Conservation (phyloP, 179 eudicot genomes). For the Silene coronaria region DNA sequence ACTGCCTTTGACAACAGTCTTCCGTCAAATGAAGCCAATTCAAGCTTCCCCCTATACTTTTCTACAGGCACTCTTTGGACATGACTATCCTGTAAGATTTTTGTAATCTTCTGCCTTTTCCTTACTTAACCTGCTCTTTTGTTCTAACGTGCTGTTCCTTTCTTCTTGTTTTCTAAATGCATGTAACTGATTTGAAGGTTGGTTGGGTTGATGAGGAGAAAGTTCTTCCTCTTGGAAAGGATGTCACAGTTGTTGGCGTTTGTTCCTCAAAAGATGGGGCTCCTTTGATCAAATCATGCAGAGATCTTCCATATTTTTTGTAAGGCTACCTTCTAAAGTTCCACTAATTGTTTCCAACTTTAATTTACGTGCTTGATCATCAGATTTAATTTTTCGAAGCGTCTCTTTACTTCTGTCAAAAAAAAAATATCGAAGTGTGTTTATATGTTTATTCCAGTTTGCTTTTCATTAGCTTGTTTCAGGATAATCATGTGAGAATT, state of each 20-base stretch:
- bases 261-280: constrained; percentile 53
- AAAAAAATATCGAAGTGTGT: too few relatives aligned
- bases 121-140: neutral
- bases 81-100: constrained; percentile 74
- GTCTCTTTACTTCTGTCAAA: too few relatives aligned
- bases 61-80: constrained; percentile 79
- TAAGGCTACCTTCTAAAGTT: constrained; percentile 31
- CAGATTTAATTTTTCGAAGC: constrained; percentile 11
- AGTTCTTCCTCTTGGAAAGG: constrained; percentile 85
- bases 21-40: constrained; percentile 74
- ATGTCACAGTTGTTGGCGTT: constrained; percentile 81
- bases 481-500: neutral
- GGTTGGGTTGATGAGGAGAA: constrained; percentile 84
- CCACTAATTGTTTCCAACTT: neutral
- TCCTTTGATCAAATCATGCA: constrained; percentile 64
- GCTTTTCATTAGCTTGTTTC: constrained; percentile 8
- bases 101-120: neutral
- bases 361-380: neutral
- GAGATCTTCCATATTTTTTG: constrained; percentile 79
- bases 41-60: constrained; percentile 63
- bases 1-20: constrained; percentile 71
- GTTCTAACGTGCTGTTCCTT: neutral
- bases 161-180: neutral
- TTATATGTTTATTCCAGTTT: neutral
- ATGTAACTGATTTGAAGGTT: constrained; percentile 41